phyloP scores from a whole-genome alignment of 202 grass and related monocot genomes.

The Schoenoplectus tabernaemontani region DNA sequence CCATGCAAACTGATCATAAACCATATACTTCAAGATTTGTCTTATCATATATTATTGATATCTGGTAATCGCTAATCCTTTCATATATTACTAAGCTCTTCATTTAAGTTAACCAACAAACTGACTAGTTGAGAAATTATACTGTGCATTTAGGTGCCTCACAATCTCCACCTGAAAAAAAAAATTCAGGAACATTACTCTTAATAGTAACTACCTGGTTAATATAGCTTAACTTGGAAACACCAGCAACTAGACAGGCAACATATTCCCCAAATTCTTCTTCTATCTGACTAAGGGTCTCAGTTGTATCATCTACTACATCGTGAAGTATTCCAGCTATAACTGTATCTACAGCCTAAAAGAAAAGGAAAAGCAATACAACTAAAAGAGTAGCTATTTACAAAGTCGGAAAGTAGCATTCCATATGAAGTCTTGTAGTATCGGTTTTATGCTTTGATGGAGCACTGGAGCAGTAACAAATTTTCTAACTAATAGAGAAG shows the following conservation, averaged over 20 bases:
- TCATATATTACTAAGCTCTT: not conserved
- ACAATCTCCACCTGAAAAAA: not conserved
- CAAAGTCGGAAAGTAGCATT: not conserved
- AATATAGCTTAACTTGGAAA: conserved; percentile 98
- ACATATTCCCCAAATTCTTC: conserved; percentile 86
- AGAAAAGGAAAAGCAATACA: conserved; percentile 16
- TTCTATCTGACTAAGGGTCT: conserved; percentile 69
- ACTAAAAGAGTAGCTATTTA: conserved; percentile 10
- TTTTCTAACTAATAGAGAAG: not conserved
- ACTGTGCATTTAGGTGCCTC: not conserved
- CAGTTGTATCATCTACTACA: conserved; percentile 81
- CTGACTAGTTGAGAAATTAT: not conserved
- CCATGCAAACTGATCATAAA: not conserved
- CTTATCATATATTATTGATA: not conserved
- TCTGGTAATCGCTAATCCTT: not conserved
- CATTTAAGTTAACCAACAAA: not conserved
- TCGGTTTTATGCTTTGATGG: not conserved
- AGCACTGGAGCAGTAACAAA: not conserved
- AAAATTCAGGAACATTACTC: not conserved
- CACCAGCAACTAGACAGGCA: conserved; percentile 67
- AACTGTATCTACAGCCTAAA: conserved; percentile 84
- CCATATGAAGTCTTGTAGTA: not conserved
- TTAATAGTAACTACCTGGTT: conserved; percentile 61
- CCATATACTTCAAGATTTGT: not conserved
- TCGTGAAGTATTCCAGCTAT: conserved; percentile 95